Percentiles rank a stretch among this genome's conserved stretches.
These are phyloP conservation scores for Ceratocystis ficicola DNA, from an alignment of 2,329 filamentous ascomycete species.

Conservation along the genomic window DNA sequence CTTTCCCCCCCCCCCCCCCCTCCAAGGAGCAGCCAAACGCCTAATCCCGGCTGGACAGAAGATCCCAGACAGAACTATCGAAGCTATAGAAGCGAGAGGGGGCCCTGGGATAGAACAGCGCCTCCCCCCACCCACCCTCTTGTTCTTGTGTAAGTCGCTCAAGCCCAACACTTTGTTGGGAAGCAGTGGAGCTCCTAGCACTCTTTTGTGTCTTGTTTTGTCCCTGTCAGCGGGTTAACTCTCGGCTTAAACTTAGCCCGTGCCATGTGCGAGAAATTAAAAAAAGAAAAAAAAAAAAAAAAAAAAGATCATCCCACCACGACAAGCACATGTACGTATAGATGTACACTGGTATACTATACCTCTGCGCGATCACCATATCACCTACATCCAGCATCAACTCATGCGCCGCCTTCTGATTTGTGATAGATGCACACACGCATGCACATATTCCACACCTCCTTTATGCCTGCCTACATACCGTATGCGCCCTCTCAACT, in stretches of 20 bases:
- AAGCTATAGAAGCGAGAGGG: neutral
- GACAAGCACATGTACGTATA: neutral
- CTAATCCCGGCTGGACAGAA: neutral
- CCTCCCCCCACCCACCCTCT: neutral
- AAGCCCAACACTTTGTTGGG: conserved; percentile 19
- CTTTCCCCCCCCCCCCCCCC: too few species aligned
- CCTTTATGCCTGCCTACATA: neutral
- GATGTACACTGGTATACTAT: neutral
- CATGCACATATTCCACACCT: neutral
- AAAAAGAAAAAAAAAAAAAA: neutral
- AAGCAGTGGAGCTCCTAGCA: conserved; percentile 12
- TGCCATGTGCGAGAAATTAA: neutral
- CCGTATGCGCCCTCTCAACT: neutral
- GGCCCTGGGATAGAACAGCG: neutral
- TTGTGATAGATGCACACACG: neutral
- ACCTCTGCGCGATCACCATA: too few species aligned
- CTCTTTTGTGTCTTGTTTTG: neutral
- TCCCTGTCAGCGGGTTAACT: neutral
- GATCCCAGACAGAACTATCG: neutral
- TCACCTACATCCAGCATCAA: neutral
- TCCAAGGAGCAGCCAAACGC: neutral
- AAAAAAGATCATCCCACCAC: neutral
- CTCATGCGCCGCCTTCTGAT: neutral
- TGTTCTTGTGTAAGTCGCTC: conserved; percentile 2
- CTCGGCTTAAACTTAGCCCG: conserved; percentile 17